A percentile compares a stretch with the other conserved stretches of the same genome.
These are phyloP conservation scores for Straminergon stramineum DNA, from an alignment of 225 moss, liverwort and hornwort genomes.

Conservation along the genomic window DNA sequence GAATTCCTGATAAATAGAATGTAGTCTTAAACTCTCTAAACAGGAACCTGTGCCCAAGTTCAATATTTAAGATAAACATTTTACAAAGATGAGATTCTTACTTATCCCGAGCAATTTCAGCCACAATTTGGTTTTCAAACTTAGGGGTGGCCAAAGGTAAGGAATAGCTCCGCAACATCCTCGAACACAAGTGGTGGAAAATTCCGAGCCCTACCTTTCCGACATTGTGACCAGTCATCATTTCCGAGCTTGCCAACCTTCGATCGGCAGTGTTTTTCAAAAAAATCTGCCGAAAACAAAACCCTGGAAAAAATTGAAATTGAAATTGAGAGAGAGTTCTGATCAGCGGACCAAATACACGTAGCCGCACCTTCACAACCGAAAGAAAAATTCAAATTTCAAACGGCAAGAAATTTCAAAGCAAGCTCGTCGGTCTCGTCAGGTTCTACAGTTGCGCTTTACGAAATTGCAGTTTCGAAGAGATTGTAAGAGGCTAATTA, in stretches of 20 bases:
- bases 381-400: not conserved
- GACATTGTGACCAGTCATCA: conserved; percentile 14
- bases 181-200: conserved; percentile 27
- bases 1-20: not conserved
- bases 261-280: not conserved
- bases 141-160: conserved; percentile 34
- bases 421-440: not conserved
- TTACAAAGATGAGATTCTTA: not conserved
- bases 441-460: no score
- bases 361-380: not conserved
- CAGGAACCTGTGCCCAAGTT: not conserved
- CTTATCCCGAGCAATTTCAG: conserved; percentile 55
- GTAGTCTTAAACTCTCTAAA: not conserved
- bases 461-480: not conserved
- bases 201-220: not conserved
- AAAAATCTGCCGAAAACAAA: not conserved
- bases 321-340: not conserved
- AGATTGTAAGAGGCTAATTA: not conserved
- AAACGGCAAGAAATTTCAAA: not conserved
- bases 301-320: no score
- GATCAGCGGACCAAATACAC: not conserved
- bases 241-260: not conserved
- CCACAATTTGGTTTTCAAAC: conserved; percentile 26
- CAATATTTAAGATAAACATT: not conserved
- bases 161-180: conserved; percentile 44